Evolutionary conservation across 2,329 filamentous ascomycete genomes (phyloP).

Genomic region (Xylariaceae sp.): DNA sequence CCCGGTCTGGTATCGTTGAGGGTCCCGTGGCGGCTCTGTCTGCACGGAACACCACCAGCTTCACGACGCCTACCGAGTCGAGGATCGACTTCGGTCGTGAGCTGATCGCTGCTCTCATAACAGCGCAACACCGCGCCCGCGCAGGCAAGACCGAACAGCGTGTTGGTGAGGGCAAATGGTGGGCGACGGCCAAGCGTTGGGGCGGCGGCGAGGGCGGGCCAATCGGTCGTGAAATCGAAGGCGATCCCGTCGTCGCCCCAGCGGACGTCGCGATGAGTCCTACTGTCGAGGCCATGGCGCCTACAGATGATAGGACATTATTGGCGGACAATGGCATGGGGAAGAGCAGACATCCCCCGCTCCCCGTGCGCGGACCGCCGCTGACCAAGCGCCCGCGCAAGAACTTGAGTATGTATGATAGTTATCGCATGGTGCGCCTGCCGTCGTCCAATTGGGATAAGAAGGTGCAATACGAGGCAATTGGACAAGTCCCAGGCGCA

Average conservation of each 20-base stretch:
- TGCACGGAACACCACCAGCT: conserved; percentile 50
- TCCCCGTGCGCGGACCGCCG: conserved; percentile 26
- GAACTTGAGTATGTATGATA: conserved; percentile 56
- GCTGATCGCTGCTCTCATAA: conserved; percentile 54
- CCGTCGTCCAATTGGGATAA: conserved; percentile 57
- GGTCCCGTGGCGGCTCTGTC: conserved; percentile 60
- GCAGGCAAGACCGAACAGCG: conserved; percentile 52
- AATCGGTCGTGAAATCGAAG: conserved; percentile 57
- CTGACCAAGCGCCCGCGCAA: conserved; percentile 47
- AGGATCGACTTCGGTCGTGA: conserved; percentile 59
- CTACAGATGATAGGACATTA: not conserved
- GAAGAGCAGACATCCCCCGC: not conserved
- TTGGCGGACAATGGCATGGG: no score
- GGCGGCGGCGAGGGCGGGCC: conserved; percentile 59
- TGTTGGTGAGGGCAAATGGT: conserved; percentile 58
- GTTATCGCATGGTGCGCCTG: conserved; percentile 58
- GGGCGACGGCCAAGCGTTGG: conserved; percentile 57
- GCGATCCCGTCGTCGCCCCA: conserved; percentile 39
- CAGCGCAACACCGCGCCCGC: conserved; percentile 59
- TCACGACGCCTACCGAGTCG: conserved; percentile 49
- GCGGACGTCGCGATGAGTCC: conserved; percentile 31
- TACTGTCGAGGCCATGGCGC: not conserved
- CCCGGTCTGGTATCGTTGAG: conserved; percentile 55
- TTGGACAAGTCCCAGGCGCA: conserved; percentile 44
- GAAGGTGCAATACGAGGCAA: conserved; percentile 53